A percentile compares a stretch with the other conserved stretches of the same genome.
These are phyloP conservation scores for Pythium utonaiense DNA, from an alignment of 352 stramenopile genomes.

Conservation along the genomic window DNA sequence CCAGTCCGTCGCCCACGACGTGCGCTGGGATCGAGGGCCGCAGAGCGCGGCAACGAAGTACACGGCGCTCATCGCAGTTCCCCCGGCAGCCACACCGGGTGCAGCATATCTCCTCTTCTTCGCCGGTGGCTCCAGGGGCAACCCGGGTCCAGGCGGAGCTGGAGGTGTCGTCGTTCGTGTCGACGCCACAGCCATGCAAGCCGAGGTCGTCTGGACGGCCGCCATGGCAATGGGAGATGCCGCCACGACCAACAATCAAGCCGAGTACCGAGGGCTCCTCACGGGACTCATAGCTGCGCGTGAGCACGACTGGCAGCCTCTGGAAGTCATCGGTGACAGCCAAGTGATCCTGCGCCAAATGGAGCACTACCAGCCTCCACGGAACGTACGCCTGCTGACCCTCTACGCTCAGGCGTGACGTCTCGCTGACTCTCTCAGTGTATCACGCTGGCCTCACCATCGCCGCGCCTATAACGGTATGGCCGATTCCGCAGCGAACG, in stretches of 20 bases:
- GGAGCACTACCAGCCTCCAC: not conserved
- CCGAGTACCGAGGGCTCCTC: constrained; percentile 4
- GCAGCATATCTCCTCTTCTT: constrained; percentile 6
- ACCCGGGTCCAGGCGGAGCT: constrained; percentile 4
- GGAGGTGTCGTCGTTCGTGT: not conserved
- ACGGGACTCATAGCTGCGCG: not conserved
- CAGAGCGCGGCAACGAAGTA: not conserved
- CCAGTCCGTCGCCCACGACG: not conserved
- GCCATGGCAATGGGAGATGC: not conserved
- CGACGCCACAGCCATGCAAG: not conserved
- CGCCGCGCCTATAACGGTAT: constrained; percentile 4
- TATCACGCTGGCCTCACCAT: not conserved
- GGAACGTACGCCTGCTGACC: not conserved
- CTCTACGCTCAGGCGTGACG: not conserved
- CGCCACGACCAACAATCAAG: constrained; percentile 14
- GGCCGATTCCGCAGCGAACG: not conserved
- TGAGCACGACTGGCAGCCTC: not conserved
- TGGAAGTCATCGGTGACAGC: constrained; percentile 14
- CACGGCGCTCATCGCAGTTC: not conserved
- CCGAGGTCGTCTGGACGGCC: not conserved
- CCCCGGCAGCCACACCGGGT: not conserved
- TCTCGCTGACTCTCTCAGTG: not conserved
- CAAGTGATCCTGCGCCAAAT: constrained; percentile 7
- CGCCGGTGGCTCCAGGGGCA: constrained; percentile 2
- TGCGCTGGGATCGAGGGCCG: not conserved